Evolutionary conservation across 2,329 filamentous ascomycete species (phyloP), one percentile per base, ranked within the genome.

Genomic region (Bipolaris bicolor): DNA sequence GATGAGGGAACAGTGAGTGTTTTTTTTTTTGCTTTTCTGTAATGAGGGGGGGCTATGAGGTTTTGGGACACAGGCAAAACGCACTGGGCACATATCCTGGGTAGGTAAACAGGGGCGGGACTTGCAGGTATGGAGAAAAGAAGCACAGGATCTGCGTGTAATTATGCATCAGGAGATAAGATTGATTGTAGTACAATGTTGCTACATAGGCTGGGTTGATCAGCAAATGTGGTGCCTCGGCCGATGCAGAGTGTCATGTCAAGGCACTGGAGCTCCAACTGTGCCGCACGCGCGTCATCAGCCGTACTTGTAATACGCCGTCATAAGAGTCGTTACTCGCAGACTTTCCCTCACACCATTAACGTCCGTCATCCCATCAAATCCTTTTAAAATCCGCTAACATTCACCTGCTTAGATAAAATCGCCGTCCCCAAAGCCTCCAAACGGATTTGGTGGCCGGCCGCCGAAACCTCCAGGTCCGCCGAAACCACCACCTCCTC

Each of bases 371-470:
- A 43, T n/a, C 18, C 7, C n/a, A 22, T 40, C n/a, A 10, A 18
- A 16, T 26, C 1, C 1, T 6, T 44, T 20, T 20, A 34, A 9
- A n/a, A 20, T 7, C 6, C 16, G 5, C 29, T 37, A 33, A 48
- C 11, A 7, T 5, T 15, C 10, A 20, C 13, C n/a, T 20, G 11
- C 11, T 59, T 57, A 75, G 48, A 87, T 83, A 61, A 87, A 87
- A 66, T 87, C 85, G 6, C 81, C 82, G 57, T 78, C 79, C 15
- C 85, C 86, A 73, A 85, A 88, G 0, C 85, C 85, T 7, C 85
- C 83, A 72, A 85, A 86, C 0, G 83, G 82, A 77, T 86, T 85
- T 7, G 82, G 82, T 31, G 83, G 83, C 47, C 81, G 68, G 16
- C 80, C 80, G 5, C 70, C 68, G 10, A 69, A 66, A 31, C 78